Evolutionary conservation across 805 yeast genomes (phyloP).

Genomic region (Danielia reshetovae): DNA sequence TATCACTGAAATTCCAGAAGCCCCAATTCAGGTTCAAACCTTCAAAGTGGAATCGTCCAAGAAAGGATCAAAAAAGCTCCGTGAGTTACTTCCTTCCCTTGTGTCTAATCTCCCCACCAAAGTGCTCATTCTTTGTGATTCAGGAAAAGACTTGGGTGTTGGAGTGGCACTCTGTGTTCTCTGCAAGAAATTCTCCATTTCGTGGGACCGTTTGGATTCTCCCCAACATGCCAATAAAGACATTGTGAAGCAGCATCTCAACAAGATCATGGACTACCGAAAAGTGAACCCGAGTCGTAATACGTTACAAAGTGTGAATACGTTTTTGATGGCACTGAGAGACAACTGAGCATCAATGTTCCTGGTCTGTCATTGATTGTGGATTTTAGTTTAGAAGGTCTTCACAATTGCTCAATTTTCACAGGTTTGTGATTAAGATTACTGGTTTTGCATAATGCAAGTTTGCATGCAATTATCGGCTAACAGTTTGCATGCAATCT

Average conservation of each 20-base stretch:
- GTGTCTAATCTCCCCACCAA: slow-evolving; percentile 17
- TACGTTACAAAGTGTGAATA: slow-evolving; percentile 68
- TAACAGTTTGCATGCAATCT: no score
- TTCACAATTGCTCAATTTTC: no score
- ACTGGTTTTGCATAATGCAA: no score
- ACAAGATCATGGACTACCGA: slow-evolving; percentile 42
- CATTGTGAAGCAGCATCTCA: slow-evolving; percentile 52
- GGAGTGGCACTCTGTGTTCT: slow-evolving; percentile 55
- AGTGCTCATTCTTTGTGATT: slow-evolving; percentile 54
- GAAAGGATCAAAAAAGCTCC: slow-evolving; percentile 61
- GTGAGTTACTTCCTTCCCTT: slow-evolving; percentile 45
- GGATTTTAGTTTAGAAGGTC: no score
- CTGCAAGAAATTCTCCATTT: slow-evolving; percentile 39
- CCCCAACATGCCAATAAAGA: slow-evolving; percentile 41
- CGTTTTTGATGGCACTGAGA: slow-evolving; percentile 43
- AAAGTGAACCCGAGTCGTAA: slow-evolving; percentile 73
- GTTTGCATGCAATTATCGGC: no score
- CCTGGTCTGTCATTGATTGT: no score
- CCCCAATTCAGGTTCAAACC: slow-evolving; percentile 8
- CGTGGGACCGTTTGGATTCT: slow-evolving; percentile 31
- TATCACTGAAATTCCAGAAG: slow-evolving; percentile 8
- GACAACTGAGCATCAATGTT: no score
- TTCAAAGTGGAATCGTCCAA: slow-evolving; percentile 40
- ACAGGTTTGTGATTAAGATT: no score
- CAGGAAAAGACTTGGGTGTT: slow-evolving; percentile 63